Conservation (phyloP, 75 land plant species). For the Chamaecyparis obtusa region DNA sequence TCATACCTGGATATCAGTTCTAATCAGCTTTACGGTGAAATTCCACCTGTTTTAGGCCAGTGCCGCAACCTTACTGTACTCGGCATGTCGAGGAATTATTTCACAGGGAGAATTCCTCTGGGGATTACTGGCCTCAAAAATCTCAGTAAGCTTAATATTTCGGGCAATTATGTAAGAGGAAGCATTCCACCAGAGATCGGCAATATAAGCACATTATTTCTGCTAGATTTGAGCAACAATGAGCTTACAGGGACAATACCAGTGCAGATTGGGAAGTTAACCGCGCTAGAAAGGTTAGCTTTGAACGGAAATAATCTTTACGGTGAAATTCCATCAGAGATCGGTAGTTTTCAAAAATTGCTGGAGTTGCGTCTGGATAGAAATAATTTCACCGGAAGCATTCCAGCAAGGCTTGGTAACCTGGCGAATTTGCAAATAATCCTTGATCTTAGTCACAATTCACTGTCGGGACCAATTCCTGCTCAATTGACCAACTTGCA, state of each 20-base stretch:
- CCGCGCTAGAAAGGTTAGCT: conserved; percentile 62
- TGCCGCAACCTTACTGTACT: conserved; percentile 18
- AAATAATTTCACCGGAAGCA: conserved; percentile 38
- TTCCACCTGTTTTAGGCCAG: conserved; percentile 25
- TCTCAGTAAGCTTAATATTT: conserved; percentile 24
- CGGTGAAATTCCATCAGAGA: conserved; percentile 61
- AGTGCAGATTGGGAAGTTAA: conserved; percentile 48
- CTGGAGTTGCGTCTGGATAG: conserved; percentile 5
- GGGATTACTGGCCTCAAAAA: conserved; percentile 14
- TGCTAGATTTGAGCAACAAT: conserved; percentile 69
- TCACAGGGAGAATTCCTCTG: conserved; percentile 30
- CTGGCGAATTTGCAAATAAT: conserved; percentile 22
- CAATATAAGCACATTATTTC: conserved; percentile 35
- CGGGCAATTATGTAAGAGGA: conserved; percentile 27
- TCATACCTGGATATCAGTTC: conserved; percentile 25
- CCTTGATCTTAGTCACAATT: conserved; percentile 45
- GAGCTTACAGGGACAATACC: conserved; percentile 78
- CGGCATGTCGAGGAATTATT: conserved; percentile 17
- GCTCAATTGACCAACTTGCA: not conserved
- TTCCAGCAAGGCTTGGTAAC: conserved; percentile 33
- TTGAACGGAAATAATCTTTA: conserved; percentile 62
- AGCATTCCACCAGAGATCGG: conserved; percentile 26
- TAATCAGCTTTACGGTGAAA: conserved; percentile 27
- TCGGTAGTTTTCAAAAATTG: conserved; percentile 37
- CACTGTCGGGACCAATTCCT: conserved; percentile 36